Conservation (phyloP, 1,284 basidiomycete species). For the Apiotrichum brassicae region DNA sequence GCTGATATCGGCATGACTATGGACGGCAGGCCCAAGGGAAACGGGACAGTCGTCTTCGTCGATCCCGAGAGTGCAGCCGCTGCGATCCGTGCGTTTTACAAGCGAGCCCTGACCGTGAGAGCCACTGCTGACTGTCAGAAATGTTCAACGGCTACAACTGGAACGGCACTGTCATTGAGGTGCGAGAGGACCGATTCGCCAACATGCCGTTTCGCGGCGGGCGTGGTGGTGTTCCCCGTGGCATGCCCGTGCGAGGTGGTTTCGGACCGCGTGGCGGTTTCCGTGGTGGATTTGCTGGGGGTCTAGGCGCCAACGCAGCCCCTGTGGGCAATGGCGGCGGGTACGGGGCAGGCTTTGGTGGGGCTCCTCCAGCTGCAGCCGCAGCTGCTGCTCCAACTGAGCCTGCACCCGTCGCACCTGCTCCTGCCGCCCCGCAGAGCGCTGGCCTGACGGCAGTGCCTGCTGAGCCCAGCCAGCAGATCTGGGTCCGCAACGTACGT, state of each 20-base stretch:
- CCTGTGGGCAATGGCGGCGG: slow-evolving; percentile 1
- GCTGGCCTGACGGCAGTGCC: slow-evolving; percentile 40
- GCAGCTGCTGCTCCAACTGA: slow-evolving; percentile 29
- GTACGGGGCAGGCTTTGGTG: neutral
- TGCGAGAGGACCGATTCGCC: slow-evolving; percentile 89
- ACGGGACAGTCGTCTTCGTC: slow-evolving; percentile 90
- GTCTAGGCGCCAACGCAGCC: slow-evolving; percentile 40
- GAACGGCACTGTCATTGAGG: slow-evolving; percentile 86
- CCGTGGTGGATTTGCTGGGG: slow-evolving; percentile 49
- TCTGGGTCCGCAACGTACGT: slow-evolving; percentile 93
- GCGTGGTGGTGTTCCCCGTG: slow-evolving; percentile 54
- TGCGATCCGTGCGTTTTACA: slow-evolving; percentile 66
- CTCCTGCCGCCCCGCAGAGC: slow-evolving; percentile 15
- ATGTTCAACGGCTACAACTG: slow-evolving; percentile 94
- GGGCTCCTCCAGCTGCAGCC: slow-evolving; percentile 30
- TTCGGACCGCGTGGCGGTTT: slow-evolving; percentile 55
- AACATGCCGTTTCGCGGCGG: slow-evolving; percentile 52
- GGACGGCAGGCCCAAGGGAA: slow-evolving; percentile 89
- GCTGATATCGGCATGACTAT: slow-evolving; percentile 88
- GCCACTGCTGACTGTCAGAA: slow-evolving; percentile 51
- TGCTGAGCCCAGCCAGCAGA: slow-evolving; percentile 85
- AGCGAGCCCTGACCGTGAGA: slow-evolving; percentile 1
- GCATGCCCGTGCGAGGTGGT: slow-evolving; percentile 35
- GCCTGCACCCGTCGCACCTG: slow-evolving; percentile 6
- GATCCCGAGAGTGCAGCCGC: slow-evolving; percentile 81